These are phyloP conservation scores for Spongiforma sp. DNA, from an alignment of 1,284 basidiomycete genomes.

Conservation along the genomic window DNA sequence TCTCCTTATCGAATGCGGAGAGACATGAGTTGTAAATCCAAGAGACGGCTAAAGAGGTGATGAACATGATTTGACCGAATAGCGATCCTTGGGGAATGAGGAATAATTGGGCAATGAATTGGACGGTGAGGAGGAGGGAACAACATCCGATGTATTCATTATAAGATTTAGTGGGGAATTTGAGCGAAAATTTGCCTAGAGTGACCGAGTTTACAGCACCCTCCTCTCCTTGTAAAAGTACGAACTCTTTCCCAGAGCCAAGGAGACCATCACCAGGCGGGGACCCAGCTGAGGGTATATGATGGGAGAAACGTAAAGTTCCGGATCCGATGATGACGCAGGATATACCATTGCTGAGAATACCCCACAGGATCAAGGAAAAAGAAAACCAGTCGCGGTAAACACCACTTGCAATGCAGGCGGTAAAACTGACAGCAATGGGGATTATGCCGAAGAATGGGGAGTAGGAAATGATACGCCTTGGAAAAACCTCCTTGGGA, in stretches of 20 bases:
- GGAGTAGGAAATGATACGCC: conserved; percentile 14
- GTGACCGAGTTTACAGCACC: conserved; percentile 32
- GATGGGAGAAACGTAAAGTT: conserved; percentile 24
- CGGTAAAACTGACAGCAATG: conserved; percentile 23
- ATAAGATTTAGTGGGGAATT: conserved; percentile 16
- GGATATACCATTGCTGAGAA: conserved; percentile 33
- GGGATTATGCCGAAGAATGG: conserved; percentile 22
- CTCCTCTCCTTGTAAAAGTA: conserved; percentile 27
- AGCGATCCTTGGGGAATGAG: conserved; percentile 23
- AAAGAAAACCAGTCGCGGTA: conserved; percentile 32
- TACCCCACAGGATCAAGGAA: conserved; percentile 35
- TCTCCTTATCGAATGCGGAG: conserved; percentile 32
- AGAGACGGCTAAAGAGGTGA: conserved; percentile 31
- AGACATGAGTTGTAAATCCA: conserved; percentile 33
- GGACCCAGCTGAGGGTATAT: conserved; percentile 20
- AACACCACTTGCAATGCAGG: conserved; percentile 24
- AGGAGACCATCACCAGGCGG: conserved; percentile 32
- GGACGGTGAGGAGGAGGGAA: conserved; percentile 27
- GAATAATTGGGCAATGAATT: conserved; percentile 34
- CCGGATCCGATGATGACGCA: conserved; percentile 33
- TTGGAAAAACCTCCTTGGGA: conserved; percentile 7
- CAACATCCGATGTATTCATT: conserved; percentile 27
- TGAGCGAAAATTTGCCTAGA: conserved; percentile 26
- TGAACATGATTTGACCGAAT: conserved; percentile 37
- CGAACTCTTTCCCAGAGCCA: conserved; percentile 18